A percentile compares a stretch with the other conserved stretches of the same genome.
phyloP scores from a whole-genome alignment of 2,329 filamentous ascomycete genomes.

The Pseudogymnoascus sp. region DNA sequence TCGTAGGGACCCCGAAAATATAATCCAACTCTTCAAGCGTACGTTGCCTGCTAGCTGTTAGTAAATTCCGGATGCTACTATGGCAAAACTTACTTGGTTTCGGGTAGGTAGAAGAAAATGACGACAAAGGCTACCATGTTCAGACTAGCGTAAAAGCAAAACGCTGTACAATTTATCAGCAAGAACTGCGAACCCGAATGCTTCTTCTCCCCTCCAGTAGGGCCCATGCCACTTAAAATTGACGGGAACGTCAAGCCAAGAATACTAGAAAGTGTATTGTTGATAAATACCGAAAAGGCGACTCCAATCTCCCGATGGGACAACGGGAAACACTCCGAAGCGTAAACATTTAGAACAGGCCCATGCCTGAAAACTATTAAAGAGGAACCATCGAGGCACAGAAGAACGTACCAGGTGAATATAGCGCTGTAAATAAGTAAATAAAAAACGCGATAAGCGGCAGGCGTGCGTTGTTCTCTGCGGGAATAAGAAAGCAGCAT shows the following conservation, averaged over 20 bases:
- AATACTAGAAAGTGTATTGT: constrained; percentile 26
- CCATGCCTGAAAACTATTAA: constrained; percentile 31
- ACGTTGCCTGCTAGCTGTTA: constrained; percentile 31
- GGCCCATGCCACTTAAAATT: constrained; percentile 33
- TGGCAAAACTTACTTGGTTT: constrained; percentile 36
- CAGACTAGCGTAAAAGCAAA: constrained; percentile 52
- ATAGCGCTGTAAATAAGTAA: constrained; percentile 55
- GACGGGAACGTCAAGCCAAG: constrained; percentile 38
- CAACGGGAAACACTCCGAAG: constrained; percentile 46
- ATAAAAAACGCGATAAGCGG: constrained; percentile 50
- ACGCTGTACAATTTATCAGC: constrained; percentile 37
- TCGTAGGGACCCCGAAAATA: constrained; percentile 50
- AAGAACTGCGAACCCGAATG: constrained; percentile 32
- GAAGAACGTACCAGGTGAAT: constrained; percentile 44
- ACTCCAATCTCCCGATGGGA: constrained; percentile 40
- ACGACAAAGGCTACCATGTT: constrained; percentile 54
- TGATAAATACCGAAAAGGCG: constrained; percentile 28
- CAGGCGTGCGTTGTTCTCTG: constrained; percentile 32
- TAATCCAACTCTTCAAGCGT: constrained; percentile 53
- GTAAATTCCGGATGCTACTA: neutral
- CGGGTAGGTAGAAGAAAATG: constrained; percentile 54
- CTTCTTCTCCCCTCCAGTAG: constrained; percentile 20
- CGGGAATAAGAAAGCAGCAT: constrained; percentile 36
- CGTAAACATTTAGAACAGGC: constrained; percentile 44
- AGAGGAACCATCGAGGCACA: neutral